phyloP scores from a whole-genome alignment of 2,329 filamentous ascomycete species.

The Colletotrichum magnum region DNA sequence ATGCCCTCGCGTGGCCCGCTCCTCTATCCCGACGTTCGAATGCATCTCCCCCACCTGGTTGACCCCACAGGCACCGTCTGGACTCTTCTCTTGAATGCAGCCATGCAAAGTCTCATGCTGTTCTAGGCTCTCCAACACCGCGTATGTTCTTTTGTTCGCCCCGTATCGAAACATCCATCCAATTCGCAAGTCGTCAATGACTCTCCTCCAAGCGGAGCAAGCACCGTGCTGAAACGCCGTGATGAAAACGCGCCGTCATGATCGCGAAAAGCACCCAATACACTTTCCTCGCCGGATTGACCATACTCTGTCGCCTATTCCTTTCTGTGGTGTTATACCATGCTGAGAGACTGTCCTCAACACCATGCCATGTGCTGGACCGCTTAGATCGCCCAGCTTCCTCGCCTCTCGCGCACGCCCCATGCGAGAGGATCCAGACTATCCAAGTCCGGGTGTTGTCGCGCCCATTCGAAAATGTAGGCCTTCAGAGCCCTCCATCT shows the following conservation, averaged over 20 bases:
- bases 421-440: slow-evolving; percentile 72
- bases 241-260: slow-evolving; percentile 18
- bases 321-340: too few relatives aligned
- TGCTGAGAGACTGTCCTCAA: not conserved
- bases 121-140: slow-evolving; percentile 23
- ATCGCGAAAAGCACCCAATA: slow-evolving; percentile 13
- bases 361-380: not conserved
- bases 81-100: slow-evolving; percentile 14
- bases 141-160: slow-evolving; percentile 12
- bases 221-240: slow-evolving; percentile 27
- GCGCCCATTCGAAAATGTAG: slow-evolving; percentile 92
- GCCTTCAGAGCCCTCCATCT: slow-evolving; percentile 87
- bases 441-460: slow-evolving; percentile 84
- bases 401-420: slow-evolving; percentile 76
- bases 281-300: not conserved
- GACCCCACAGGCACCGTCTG: slow-evolving; percentile 31
- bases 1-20: slow-evolving; percentile 2
- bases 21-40: slow-evolving; percentile 11
- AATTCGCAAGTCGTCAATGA: slow-evolving; percentile 10
- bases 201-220: slow-evolving; percentile 4
- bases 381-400: slow-evolving; percentile 76
- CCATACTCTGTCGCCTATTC: slow-evolving; percentile 9
- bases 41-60: slow-evolving; percentile 20
- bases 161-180: slow-evolving; percentile 33
- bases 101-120: slow-evolving; percentile 15